phyloP scores from a whole-genome alignment of 2,329 filamentous ascomycete species.

The Apiospora koreana region DNA sequence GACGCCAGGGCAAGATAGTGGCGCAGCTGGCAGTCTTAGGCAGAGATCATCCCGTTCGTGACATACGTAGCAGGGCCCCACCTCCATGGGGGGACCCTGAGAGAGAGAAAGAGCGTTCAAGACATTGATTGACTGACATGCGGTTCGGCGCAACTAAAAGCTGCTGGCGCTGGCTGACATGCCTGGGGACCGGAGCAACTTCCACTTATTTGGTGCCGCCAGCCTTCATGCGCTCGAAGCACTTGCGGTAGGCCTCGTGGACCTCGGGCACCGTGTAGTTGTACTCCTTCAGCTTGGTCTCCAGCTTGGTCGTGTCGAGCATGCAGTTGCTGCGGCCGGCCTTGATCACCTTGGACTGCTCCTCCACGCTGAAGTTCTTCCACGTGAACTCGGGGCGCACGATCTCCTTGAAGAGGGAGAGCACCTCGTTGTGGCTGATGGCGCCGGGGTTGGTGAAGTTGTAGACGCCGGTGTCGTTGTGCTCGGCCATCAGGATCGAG shows the following conservation, averaged over 20 bases:
- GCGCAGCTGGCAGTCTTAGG: conserved; percentile 4
- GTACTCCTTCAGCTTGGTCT: conserved; percentile 61
- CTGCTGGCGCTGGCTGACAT: neutral
- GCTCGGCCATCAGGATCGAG: conserved; percentile 60
- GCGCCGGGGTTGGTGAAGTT: conserved; percentile 73
- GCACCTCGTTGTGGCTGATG: conserved; percentile 71
- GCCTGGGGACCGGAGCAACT: neutral
- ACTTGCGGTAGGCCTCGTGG: conserved; percentile 60
- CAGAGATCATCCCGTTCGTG: conserved; percentile 2
- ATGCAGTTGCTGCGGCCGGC: conserved; percentile 67
- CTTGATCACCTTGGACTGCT: conserved; percentile 68
- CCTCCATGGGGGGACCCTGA: neutral
- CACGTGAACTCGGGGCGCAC: conserved; percentile 61
- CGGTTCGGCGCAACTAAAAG: neutral
- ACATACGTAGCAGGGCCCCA: neutral
- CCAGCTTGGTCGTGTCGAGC: conserved; percentile 63
- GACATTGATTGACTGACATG: neutral
- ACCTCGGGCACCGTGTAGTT: conserved; percentile 60
- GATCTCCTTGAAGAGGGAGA: conserved; percentile 62
- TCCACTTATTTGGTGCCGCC: conserved; percentile 48
- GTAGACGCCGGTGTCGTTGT: conserved; percentile 63
- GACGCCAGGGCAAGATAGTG: neutral
- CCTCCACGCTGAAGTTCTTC: conserved; percentile 67
- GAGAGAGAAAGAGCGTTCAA: neutral
- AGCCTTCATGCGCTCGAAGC: conserved; percentile 65